Percentiles rank a stretch among this genome's conserved stretches.
Evolutionary conservation across 768 basidiomycete species (phyloP).

Genomic region (Candolleomyces eurysporus): DNA sequence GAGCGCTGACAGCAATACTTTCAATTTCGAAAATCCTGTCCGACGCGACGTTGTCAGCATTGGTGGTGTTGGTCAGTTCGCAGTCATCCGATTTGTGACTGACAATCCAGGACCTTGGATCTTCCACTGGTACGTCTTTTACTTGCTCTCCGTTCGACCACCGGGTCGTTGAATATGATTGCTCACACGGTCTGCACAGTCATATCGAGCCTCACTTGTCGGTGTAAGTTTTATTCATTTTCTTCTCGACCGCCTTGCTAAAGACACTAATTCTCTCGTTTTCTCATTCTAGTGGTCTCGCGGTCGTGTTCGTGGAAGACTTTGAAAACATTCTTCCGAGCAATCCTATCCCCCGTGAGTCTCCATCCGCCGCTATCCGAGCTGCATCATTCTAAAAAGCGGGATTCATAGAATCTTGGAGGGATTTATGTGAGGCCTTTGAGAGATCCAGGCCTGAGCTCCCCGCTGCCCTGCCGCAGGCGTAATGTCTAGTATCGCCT

Average conservation of each 20-base stretch:
- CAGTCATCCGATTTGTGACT: slow-evolving; percentile 59
- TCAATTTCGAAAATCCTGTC: slow-evolving; percentile 52
- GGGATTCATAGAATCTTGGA: not conserved
- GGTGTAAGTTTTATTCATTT: not conserved
- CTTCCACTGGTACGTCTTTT: slow-evolving; percentile 36
- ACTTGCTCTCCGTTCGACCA: not conserved
- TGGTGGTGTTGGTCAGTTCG: slow-evolving; percentile 29
- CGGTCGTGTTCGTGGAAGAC: slow-evolving; percentile 35
- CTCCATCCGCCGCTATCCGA: not conserved
- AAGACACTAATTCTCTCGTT: too few relatives aligned
- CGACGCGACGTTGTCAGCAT: slow-evolving; percentile 55
- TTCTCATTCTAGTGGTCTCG: slow-evolving; percentile 24
- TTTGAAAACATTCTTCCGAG: slow-evolving; percentile 11
- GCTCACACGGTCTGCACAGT: not conserved
- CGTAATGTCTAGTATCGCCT: too few relatives aligned
- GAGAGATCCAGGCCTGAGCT: not conserved
- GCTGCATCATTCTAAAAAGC: not conserved
- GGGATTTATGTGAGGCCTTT: not conserved
- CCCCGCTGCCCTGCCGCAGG: too few relatives aligned
- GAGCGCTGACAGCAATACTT: slow-evolving; percentile 32
- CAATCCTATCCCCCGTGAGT: slow-evolving; percentile 8
- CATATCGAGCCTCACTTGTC: slow-evolving; percentile 9
- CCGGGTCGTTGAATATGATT: not conserved
- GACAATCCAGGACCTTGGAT: slow-evolving; percentile 70
- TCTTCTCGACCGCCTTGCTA: not conserved